phyloP scores from a whole-genome alignment of 2,329 filamentous ascomycete genomes.

The Dothistroma septosporum region DNA sequence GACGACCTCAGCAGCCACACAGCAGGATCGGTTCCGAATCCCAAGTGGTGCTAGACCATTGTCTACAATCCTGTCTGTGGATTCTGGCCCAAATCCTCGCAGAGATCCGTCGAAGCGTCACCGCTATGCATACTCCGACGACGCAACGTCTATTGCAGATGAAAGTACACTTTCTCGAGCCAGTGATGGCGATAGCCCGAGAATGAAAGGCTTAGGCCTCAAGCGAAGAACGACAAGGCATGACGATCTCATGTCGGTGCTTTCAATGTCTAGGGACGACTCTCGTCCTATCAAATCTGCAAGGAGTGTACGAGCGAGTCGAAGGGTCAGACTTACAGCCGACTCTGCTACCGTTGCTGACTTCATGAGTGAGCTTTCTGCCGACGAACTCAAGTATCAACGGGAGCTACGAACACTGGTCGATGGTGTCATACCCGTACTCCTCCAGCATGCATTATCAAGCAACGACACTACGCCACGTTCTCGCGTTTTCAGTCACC shows the following conservation, averaged over 20 bases:
- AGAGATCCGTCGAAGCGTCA: conserved; percentile 9
- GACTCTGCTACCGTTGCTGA: conserved; percentile 68
- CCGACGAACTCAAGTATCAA: conserved; percentile 83
- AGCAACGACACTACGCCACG: conserved; percentile 54
- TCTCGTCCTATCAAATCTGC: conserved; percentile 69
- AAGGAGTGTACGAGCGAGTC: conserved; percentile 71
- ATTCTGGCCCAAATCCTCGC: conserved; percentile 42
- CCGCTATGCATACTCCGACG: conserved; percentile 31
- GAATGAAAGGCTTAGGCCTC: conserved; percentile 44
- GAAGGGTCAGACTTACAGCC: conserved; percentile 51
- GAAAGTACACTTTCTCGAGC: conserved; percentile 25
- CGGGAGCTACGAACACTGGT: conserved; percentile 89
- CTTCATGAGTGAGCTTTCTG: conserved; percentile 71
- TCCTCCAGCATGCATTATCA: conserved; percentile 78
- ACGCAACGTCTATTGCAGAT: conserved; percentile 24
- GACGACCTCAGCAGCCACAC: conserved; percentile 10
- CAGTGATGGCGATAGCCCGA: conserved; percentile 30
- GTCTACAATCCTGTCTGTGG: conserved; percentile 57
- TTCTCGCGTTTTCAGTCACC: conserved; percentile 26
- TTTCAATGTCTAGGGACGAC: conserved; percentile 66
- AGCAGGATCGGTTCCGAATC: conserved; percentile 12
- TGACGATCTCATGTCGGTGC: conserved; percentile 86
- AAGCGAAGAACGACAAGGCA: conserved; percentile 78
- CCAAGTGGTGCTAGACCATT: conserved; percentile 54
- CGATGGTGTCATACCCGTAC: conserved; percentile 89